Evolutionary conservation across 2,329 filamentous ascomycete genomes (phyloP), one percentile per base, ranked within the genome.

Genomic region (Pseudovirgaria hyperparasitica): DNA sequence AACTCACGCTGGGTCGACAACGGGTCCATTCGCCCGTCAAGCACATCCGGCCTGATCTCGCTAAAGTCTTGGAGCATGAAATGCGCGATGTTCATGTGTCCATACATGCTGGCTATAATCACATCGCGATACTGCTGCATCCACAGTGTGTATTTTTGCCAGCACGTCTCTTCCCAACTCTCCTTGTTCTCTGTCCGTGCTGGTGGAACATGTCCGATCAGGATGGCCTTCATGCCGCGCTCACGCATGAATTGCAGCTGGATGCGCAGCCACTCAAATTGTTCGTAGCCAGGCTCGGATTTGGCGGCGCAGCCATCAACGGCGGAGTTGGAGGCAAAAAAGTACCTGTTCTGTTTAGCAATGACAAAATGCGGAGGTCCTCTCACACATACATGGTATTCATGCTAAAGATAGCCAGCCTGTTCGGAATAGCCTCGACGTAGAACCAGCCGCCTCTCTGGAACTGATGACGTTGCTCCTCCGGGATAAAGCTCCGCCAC

Each of bases 21-120:
- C 18, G 39, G 38, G 9, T 40, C 32, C 57, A 62, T 60, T 11
- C 37, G 43, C 5, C 62, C 62, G 19, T 54, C 48, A 33, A 54
- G 51, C 2, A 62, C 55, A 15, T 60, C 56, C 25, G 84, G 65
- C 34, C 80, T 66, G 28, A 94, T 65, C 1, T 92, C 70, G 21
- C 79, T 65, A 31, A 75, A 82, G 49, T 96, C 87, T 42, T 93
- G 82, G 10, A 98, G 60, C 46, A 96, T 70, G 54, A 98, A 98
- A 52, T 98, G 90, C 43, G 98, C 90, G 38, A 94, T 81, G 46
- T 98, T 98, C 90, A 98, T 96, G 50, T 98, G 90, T 2, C 87
- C 90, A 46, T 80, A 98, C 5, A 92, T 47, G 15, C 73, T 74
- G 9, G 71, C 74, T 12, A 86, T 67, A 12, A 98, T 67, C 19